Evolutionary conservation across 2,329 filamentous ascomycete species (phyloP).

Genomic region (Fusarium clavum): DNA sequence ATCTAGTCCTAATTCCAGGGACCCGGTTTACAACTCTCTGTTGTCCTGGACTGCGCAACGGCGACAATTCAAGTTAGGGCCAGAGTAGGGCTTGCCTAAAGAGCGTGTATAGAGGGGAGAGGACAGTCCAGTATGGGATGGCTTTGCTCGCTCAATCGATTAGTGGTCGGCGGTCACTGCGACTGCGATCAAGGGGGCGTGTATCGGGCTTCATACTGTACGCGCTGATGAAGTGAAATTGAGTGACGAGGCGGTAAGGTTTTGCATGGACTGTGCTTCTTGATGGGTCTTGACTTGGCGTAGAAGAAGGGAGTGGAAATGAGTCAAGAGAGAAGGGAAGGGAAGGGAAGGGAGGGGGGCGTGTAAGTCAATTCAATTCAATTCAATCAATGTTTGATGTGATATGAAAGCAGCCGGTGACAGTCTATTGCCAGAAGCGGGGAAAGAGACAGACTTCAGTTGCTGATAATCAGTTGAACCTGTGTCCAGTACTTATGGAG

Average conservation of each 20-base stretch:
- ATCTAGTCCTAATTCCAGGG: slow-evolving; percentile 24
- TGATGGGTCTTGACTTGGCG: slow-evolving; percentile 3
- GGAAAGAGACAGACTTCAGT: not conserved
- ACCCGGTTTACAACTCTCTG: slow-evolving; percentile 24
- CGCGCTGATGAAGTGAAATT: slow-evolving; percentile 9
- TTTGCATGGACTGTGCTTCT: slow-evolving; percentile 31
- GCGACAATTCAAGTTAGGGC: slow-evolving; percentile 17
- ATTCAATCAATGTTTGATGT: not conserved
- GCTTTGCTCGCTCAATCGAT: not conserved
- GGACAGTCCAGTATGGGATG: not conserved
- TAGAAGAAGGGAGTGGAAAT: slow-evolving; percentile 23
- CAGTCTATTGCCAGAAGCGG: not conserved
- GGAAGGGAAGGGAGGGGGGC: slow-evolving; percentile 4
- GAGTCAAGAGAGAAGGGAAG: slow-evolving; percentile 17
- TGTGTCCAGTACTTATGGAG: not conserved
- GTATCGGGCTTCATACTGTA: not conserved
- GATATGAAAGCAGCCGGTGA: not conserved
- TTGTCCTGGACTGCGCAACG: not conserved
- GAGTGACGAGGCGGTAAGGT: slow-evolving; percentile 33
- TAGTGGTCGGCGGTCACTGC: not conserved
- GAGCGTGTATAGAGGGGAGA: slow-evolving; percentile 11
- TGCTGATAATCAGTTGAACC: not conserved
- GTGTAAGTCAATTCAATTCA: slow-evolving; percentile 6
- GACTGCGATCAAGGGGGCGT: slow-evolving; percentile 7
- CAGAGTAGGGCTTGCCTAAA: slow-evolving; percentile 22